phyloP scores from a whole-genome alignment of 2,329 filamentous ascomycete genomes.

The Pseudogymnoascus sp. region DNA sequence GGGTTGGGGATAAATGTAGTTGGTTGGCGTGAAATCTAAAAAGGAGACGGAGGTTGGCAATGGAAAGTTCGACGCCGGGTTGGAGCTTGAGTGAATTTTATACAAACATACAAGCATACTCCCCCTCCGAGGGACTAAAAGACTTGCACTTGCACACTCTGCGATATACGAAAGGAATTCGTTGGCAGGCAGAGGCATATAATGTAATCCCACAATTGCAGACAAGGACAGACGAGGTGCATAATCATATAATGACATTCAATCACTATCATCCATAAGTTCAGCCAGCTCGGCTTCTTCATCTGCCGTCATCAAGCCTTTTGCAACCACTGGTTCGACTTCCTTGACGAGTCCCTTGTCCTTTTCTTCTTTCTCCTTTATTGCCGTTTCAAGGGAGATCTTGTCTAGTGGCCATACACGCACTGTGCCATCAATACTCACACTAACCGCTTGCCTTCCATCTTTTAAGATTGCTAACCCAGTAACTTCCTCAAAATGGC shows the following conservation, averaged over 20 bases:
- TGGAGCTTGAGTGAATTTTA: background rate
- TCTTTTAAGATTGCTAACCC: slow-evolving; percentile 57
- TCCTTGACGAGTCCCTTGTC: slow-evolving; percentile 35
- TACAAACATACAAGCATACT: background rate
- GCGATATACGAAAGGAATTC: background rate
- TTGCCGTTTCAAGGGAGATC: slow-evolving; percentile 47
- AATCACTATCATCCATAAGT: slow-evolving; percentile 71
- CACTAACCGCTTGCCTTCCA: slow-evolving; percentile 58
- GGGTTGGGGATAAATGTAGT: background rate
- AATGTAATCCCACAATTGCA: background rate
- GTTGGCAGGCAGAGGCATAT: background rate
- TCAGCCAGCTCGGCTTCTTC: slow-evolving; percentile 91
- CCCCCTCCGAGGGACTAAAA: background rate
- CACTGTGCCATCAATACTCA: slow-evolving; percentile 83
- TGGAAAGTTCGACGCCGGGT: background rate
- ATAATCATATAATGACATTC: background rate
- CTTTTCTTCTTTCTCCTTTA: slow-evolving; percentile 40
- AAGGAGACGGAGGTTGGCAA: background rate
- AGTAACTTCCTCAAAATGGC: slow-evolving; percentile 91
- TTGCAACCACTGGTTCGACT: slow-evolving; percentile 35
- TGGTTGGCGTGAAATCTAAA: background rate
- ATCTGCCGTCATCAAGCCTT: slow-evolving; percentile 65
- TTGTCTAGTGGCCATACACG: slow-evolving; percentile 71
- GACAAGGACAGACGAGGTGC: background rate
- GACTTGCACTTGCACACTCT: background rate